Evolutionary conservation across 768 basidiomycete species (phyloP), one percentile per base, ranked within the genome.

Genomic region (Pleurotus djamor): DNA sequence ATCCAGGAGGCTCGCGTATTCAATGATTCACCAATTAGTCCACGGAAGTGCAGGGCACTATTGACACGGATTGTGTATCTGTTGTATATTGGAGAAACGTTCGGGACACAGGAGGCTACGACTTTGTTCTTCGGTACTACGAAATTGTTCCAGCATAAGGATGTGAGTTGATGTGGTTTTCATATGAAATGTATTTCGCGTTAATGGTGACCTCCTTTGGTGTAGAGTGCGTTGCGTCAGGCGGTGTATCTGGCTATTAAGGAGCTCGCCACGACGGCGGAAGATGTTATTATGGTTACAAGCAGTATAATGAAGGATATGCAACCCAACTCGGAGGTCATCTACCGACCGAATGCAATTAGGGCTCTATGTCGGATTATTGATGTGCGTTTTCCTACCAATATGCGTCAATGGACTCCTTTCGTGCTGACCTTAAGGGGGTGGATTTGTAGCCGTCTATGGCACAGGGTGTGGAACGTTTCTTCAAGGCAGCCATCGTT

Each of bases 271-370:
- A 87, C 85, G 37, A 89, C 91, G n/a, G 94, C 97, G 13, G 95
- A 99, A 73, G 96, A 98, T 79, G 94, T 98, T 33, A 97, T 99
- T 66, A 99, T 99, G 94, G 96, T 98, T 62, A 99, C 97, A 8
- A 92, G 89, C 72, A 97, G 94, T 68, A 98, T 99, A 73, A 97
- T 97, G 96, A 98, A 98, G 79, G 97, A 99, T 69, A 99, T 98
- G 94, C 97, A 99, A 68, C 91, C 96, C 57, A 98, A 97, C 71
- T 89, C 94, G 51, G 97, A 99, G 74, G 96, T 98, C 67, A 94
- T 99, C 61, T 99, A 99, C 74, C 84, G 97, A 57, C 93, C 97
- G 35, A 99, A 99, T 73, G 91, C 97, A 13, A 99, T 98, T 66
- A 87, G 97, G 64, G 96, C 96, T 5, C 80, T 99, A 5, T 95